These are phyloP conservation scores for Backusella australiensis DNA, from an alignment of 192 early-diverging fungal species.

Conservation along the genomic window DNA sequence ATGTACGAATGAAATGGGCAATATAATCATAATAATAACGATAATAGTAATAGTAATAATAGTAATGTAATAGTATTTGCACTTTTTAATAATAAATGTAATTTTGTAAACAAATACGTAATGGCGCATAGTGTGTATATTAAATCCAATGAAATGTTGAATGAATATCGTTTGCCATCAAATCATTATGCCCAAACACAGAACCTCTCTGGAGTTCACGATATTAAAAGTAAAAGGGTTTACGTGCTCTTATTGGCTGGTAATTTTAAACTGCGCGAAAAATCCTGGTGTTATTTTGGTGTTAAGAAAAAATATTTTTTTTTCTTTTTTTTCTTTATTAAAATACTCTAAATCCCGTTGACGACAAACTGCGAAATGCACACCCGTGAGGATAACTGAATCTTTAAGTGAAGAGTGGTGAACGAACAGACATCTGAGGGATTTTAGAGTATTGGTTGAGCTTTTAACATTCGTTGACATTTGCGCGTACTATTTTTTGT, in stretches of 20 bases:
- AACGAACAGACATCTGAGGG: conserved; percentile 5
- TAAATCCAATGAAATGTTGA: too few species aligned
- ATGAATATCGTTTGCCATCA: too few species aligned
- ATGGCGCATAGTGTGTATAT: too few species aligned
- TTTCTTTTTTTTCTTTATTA: not conserved
- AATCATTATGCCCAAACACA: too few species aligned
- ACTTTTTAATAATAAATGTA: not conserved
- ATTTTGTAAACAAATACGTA: not conserved
- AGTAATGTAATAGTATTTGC: not conserved
- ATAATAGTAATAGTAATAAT: not conserved
- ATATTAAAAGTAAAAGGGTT: too few species aligned
- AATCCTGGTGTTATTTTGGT: too few species aligned
- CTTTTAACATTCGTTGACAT: not conserved
- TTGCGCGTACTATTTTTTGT: not conserved
- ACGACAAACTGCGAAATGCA: not conserved
- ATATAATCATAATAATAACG: not conserved
- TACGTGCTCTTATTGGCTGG: too few species aligned
- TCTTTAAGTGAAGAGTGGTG: not conserved
- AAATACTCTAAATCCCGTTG: not conserved
- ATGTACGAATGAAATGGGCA: not conserved
- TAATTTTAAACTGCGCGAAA: too few species aligned
- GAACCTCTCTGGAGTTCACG: too few species aligned
- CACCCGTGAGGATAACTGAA: not conserved
- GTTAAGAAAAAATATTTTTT: not conserved
- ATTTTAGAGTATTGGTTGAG: not conserved